Conservation (phyloP, 1,139 yeast genomes). For the Suhomyces atakaporum region DNA sequence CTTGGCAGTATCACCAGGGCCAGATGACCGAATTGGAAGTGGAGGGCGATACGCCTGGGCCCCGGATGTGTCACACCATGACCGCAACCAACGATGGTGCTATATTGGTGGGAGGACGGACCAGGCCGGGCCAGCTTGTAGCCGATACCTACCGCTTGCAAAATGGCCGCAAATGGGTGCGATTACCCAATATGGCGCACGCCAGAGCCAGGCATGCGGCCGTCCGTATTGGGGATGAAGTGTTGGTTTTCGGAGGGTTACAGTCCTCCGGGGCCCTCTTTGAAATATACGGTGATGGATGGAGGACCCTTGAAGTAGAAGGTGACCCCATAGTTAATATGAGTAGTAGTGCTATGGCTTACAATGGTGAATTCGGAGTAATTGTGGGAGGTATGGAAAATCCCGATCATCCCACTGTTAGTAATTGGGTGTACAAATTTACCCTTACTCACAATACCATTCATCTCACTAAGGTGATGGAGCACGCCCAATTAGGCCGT, state of each 20-base stretch:
- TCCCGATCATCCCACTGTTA: conserved; percentile 35
- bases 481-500: too few relatives aligned
- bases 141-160: conserved; percentile 30
- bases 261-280: conserved; percentile 16
- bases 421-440: conserved; percentile 36
- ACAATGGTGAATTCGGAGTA: conserved; percentile 40
- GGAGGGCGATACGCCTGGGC: conserved; percentile 24
- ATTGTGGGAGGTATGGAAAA: conserved; percentile 57
- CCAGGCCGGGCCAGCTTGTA: conserved; percentile 54
- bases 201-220: conserved; percentile 59
- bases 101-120: conserved; percentile 69
- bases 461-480: too few relatives aligned
- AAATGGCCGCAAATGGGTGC: conserved; percentile 37
- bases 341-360: conserved; percentile 37
- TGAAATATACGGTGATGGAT: conserved; percentile 21
- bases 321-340: conserved; percentile 21
- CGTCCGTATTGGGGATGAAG: conserved; percentile 32
- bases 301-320: conserved; percentile 17
- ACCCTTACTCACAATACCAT: conserved; percentile 19
- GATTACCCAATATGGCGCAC: conserved; percentile 46
- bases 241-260: conserved; percentile 59
- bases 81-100: conserved; percentile 31
- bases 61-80: conserved; percentile 65
- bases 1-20: conserved; percentile 17
- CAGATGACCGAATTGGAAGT: conserved; percentile 2